A percentile compares a stretch with the other conserved stretches of the same genome.
Conservation (phyloP, 2,329 filamentous ascomycete genomes). For the Apiospora saccharicola region DNA sequence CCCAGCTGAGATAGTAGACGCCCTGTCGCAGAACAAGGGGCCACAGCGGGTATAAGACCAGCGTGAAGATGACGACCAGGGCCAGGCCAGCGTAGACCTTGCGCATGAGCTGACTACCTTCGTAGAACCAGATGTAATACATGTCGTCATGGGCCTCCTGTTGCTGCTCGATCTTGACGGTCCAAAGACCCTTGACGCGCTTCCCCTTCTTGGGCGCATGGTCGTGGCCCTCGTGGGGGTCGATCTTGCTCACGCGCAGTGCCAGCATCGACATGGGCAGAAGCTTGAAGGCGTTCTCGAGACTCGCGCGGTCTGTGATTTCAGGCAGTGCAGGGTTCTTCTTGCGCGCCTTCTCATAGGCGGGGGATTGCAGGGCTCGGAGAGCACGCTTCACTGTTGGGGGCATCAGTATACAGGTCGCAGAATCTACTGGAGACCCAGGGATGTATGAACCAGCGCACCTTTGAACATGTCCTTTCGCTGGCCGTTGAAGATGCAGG, state of each 20-base stretch:
- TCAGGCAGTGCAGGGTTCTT: slow-evolving; percentile 91
- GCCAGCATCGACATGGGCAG: slow-evolving; percentile 94
- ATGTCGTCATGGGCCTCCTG: slow-evolving; percentile 87
- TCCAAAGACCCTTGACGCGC: slow-evolving; percentile 95
- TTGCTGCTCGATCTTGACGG: slow-evolving; percentile 92
- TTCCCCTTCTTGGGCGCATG: slow-evolving; percentile 78
- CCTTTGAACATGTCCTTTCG: slow-evolving; percentile 98
- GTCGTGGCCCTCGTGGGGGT: slow-evolving; percentile 78
- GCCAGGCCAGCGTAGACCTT: slow-evolving; percentile 90
- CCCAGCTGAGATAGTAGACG: slow-evolving; percentile 97
- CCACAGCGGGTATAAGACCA: slow-evolving; percentile 97
- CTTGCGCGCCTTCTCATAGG: slow-evolving; percentile 86
- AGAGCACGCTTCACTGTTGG: slow-evolving; percentile 89
- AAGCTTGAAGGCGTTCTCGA: slow-evolving; percentile 94
- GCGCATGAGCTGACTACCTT: slow-evolving; percentile 91
- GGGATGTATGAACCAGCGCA: slow-evolving; percentile 45
- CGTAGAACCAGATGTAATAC: slow-evolving; percentile 97
- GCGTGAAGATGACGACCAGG: slow-evolving; percentile 80
- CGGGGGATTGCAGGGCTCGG: slow-evolving; percentile 85
- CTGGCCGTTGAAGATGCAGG: slow-evolving; percentile 93
- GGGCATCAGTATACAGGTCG: slow-evolving; percentile 27
- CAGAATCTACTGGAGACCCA: background rate
- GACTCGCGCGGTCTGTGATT: slow-evolving; percentile 85
- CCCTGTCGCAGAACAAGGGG: slow-evolving; percentile 88
- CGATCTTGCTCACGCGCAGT: slow-evolving; percentile 84